phyloP scores from a whole-genome alignment of 2,329 filamentous ascomycete species.

The Fusarium staphyleae region DNA sequence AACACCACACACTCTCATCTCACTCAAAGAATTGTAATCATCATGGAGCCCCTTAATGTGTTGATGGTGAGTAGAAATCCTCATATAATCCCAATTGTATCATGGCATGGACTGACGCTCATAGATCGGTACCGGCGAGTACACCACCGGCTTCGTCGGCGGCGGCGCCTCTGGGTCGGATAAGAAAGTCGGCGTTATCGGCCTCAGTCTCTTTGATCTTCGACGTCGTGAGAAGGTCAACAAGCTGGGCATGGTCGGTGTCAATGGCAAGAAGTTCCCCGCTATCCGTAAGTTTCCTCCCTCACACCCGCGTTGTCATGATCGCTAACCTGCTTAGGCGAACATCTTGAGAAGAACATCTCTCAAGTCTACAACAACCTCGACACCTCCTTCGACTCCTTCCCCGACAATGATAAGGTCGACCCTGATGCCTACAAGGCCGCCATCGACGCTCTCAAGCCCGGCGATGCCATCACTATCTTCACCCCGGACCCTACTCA shows the following conservation, averaged over 20 bases:
- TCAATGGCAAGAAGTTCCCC: conserved; percentile 87
- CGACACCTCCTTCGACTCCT: conserved; percentile 86
- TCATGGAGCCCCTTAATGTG: conserved; percentile 68
- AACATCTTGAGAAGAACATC: conserved; percentile 89
- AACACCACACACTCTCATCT: neutral
- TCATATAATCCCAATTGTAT: neutral
- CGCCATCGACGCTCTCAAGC: conserved; percentile 82
- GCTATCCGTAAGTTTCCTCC: conserved; percentile 73
- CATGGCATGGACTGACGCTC: conserved; percentile 6
- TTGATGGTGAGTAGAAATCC: conserved; percentile 63
- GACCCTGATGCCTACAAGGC: conserved; percentile 87
- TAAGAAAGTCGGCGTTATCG: conserved; percentile 96
- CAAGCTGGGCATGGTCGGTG: conserved; percentile 87
- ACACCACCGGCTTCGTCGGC: conserved; percentile 94
- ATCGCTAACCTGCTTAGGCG: conserved; percentile 56
- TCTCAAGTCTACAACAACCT: conserved; percentile 85
- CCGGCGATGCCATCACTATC: conserved; percentile 91
- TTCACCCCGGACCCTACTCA: conserved; percentile 96
- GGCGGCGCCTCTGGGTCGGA: conserved; percentile 84
- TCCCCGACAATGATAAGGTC: conserved; percentile 73
- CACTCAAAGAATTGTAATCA: conserved; percentile 18
- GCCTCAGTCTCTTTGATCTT: conserved; percentile 87
- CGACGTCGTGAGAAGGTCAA: conserved; percentile 87
- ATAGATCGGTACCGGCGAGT: conserved; percentile 90
- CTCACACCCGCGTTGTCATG: neutral